Conservation (phyloP, 768 basidiomycete species). For the Kwoniella dendrophila region DNA sequence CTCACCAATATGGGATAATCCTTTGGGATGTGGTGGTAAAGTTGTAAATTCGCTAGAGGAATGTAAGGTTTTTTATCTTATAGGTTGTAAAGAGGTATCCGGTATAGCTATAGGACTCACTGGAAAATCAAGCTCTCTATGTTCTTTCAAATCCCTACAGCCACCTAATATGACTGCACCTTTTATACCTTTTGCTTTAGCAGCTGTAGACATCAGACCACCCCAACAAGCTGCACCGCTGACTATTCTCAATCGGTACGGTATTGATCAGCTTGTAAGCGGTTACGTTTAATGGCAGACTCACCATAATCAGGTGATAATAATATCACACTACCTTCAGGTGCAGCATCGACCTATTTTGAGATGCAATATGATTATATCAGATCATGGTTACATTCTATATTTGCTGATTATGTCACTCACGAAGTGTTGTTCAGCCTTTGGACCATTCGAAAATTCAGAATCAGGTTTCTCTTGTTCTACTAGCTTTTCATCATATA, state of each 20-base stretch:
- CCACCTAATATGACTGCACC: constrained; percentile 73
- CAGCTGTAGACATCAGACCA: constrained; percentile 83
- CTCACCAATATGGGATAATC: not conserved
- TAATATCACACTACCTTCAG: constrained; percentile 68
- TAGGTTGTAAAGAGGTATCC: no score
- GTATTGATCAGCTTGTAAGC: no score
- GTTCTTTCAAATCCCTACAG: constrained; percentile 81
- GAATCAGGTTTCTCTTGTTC: constrained; percentile 4
- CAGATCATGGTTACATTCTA: not conserved
- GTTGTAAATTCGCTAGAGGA: no score
- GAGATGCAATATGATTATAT: not conserved
- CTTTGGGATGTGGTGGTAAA: no score
- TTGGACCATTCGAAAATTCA: constrained; percentile 58
- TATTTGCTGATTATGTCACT: not conserved
- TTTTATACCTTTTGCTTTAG: constrained; percentile 67
- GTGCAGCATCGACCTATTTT: constrained; percentile 64
- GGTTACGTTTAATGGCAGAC: constrained; percentile 19
- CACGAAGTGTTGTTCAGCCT: constrained; percentile 73
- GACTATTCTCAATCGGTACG: no score
- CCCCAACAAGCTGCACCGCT: constrained; percentile 78
- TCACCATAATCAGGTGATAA: constrained; percentile 74
- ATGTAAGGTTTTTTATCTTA: no score
- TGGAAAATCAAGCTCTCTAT: constrained; percentile 69
- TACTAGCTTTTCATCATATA: not conserved
- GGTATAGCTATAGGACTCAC: constrained; percentile 55